Base-by-base conservation (phyloP, 495 filamentous ascomycete genomes). In the Physcia stellaris region DNA sequence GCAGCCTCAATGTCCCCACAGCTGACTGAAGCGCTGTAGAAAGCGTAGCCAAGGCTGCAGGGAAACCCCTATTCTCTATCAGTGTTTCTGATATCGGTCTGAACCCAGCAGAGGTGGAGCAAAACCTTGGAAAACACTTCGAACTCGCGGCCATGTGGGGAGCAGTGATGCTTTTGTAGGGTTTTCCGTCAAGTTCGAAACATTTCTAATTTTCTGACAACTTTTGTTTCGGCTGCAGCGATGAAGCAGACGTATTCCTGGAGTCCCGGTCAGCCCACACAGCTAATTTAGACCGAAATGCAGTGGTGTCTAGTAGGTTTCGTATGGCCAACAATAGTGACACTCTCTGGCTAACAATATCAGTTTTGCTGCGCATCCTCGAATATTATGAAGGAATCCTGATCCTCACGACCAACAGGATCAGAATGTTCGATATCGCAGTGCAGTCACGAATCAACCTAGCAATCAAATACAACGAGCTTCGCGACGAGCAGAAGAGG, bases 231-330 rank as follows among this genome's bases (percentile, higher is more conserved):
- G n/a, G n/a, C n/a, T n/a, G n/a, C n/a, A n/a, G n/a, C n/a, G n/a
- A n/a, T n/a, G n/a, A n/a, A n/a, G n/a, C n/a, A n/a, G n/a, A 58
- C 35, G 51, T 56, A 4, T 43, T 54, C 50, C 10, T 47, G 28
- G 50, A 54, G 35, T 26, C 33, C 19, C 44, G 47, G 22, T 43
- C 43, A 12, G 38, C 38, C 12, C 42, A 40, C 37, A 35, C 49
- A 12, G 39, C 42, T n/a, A n/a, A n/a, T n/a, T n/a, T n/a, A 44
- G 46, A 55, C 13, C 46, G 52, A 24, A 74, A 73, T 52, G 58
- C 60, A 37, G 56, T 75, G 4, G 70, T 75, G 1, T 64, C 63
- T n/a, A n/a, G n/a, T n/a, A n/a, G n/a, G n/a, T n/a, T n/a, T n/a
- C n/a, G n/a, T n/a, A n/a, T n/a, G n/a, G n/a, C n/a, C n/a, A n/a